phyloP scores from a whole-genome alignment of 2,329 filamentous ascomycete genomes.

The Neopestalotiopsis rosae region DNA sequence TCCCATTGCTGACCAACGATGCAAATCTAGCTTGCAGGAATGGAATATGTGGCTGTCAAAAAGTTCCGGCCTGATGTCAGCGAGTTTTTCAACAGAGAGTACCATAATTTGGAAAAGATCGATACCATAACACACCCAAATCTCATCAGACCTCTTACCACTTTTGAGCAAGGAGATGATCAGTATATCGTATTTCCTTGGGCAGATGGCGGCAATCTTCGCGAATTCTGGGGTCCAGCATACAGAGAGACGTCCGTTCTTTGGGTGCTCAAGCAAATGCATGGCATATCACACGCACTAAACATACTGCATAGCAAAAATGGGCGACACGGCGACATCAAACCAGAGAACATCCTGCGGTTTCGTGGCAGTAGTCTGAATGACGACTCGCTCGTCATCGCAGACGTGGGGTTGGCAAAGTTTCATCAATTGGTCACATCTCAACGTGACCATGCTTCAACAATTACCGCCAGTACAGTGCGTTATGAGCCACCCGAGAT shows the following conservation, averaged over 20 bases:
- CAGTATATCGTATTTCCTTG: constrained; percentile 24
- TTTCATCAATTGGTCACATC: constrained; percentile 18
- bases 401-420: constrained; percentile 25
- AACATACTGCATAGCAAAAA: constrained; percentile 15
- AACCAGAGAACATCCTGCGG: constrained; percentile 25
- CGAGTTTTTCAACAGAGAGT: constrained; percentile 6
- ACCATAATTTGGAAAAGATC: neutral
- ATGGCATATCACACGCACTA: constrained; percentile 12
- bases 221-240: constrained; percentile 15
- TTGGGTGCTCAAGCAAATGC: constrained; percentile 20
- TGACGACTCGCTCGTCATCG: constrained; percentile 20
- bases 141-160: constrained; percentile 21
- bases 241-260: constrained; percentile 5
- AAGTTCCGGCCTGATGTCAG: neutral
- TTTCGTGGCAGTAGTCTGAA: neutral
- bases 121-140: constrained; percentile 6
- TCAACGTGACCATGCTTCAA: neutral
- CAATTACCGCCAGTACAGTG: neutral
- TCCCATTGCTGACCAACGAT: too few species aligned
- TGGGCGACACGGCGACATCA: constrained; percentile 25
- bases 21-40: neutral
- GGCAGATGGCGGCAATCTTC: constrained; percentile 24
- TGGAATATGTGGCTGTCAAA: neutral
- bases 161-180: constrained; percentile 12
- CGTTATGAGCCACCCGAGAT: constrained; percentile 24